These are phyloP conservation scores for Magnusiomyces starmeri DNA, from an alignment of 1,139 yeast genomes.

Conservation along the genomic window DNA sequence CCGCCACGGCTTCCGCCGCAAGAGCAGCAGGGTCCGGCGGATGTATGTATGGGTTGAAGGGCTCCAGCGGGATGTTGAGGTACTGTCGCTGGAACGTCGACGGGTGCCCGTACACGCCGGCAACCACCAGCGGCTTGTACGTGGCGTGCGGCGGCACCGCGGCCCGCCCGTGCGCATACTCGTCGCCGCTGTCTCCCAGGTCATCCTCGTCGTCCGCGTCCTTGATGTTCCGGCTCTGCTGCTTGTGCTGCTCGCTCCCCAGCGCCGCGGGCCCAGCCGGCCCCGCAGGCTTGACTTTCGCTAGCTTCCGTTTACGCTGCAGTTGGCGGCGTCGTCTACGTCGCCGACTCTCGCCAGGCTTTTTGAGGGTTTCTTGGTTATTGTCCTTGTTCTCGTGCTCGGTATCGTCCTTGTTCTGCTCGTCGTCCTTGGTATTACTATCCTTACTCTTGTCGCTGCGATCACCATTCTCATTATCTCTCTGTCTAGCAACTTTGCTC, in stretches of 20 bases:
- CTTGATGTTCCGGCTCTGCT: too few relatives aligned
- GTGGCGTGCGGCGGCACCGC: constrained; percentile 8
- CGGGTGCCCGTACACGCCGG: constrained; percentile 28
- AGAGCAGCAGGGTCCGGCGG: neutral
- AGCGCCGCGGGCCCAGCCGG: too few relatives aligned
- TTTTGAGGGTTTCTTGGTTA: neutral
- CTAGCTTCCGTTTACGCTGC: neutral
- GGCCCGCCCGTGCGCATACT: constrained; percentile 24
- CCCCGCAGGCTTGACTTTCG: neutral
- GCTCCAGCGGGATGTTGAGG: constrained; percentile 21
- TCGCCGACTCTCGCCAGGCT: neutral
- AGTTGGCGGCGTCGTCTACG: neutral
- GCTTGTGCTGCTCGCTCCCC: too few relatives aligned
- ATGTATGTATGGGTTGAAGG: constrained; percentile 20
- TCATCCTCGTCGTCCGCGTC: neutral
- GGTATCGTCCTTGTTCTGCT: neutral
- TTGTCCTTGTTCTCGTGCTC: neutral
- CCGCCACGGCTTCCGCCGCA: neutral
- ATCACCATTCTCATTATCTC: neutral
- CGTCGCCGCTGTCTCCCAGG: neutral
- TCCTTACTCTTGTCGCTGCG: neutral
- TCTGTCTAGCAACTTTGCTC: too few relatives aligned
- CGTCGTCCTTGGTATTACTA: neutral
- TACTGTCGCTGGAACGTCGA: constrained; percentile 25
- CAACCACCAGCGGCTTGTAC: constrained; percentile 21